Evolutionary conservation across 208 protist genomes (phyloP).

Genomic region (Acanthamoeba lenticulata): DNA sequence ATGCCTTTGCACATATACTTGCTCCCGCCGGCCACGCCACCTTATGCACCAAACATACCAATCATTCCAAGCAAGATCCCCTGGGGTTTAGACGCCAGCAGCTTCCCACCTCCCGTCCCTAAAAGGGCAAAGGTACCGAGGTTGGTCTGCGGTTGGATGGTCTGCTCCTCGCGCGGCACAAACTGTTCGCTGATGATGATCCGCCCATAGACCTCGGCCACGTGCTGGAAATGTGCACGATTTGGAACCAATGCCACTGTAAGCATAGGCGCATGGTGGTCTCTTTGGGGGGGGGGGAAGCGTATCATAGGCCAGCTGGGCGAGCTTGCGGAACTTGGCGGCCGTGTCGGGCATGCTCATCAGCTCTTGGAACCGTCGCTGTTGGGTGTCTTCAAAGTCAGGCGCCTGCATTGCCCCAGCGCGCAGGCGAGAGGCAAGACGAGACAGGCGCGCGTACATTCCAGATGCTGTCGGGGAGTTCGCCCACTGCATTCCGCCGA

Average conservation of each 20-base stretch:
- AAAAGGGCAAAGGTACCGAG: constrained; percentile 39
- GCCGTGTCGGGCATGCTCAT: constrained; percentile 29
- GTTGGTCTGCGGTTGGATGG: neutral
- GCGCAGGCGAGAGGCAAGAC: neutral
- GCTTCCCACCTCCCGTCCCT: too few relatives aligned
- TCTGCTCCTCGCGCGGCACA: constrained; percentile 48
- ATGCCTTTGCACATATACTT: constrained; percentile 69
- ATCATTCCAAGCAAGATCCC: neutral
- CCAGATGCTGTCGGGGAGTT: constrained; percentile 42
- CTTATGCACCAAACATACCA: neutral
- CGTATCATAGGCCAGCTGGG: constrained; percentile 59
- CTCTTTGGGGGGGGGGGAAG: neutral
- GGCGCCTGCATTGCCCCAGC: too few relatives aligned
- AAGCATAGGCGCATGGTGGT: neutral
- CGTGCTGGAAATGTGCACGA: constrained; percentile 60
- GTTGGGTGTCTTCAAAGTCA: too few relatives aligned
- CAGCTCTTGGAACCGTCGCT: constrained; percentile 24
- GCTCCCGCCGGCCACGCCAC: constrained; percentile 59
- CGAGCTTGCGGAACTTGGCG: constrained; percentile 39
- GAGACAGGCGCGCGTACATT: neutral
- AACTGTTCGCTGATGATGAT: constrained; percentile 71
- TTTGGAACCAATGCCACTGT: neutral
- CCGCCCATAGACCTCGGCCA: constrained; percentile 41
- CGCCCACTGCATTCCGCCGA: neutral
- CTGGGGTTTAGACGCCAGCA: too few relatives aligned